phyloP scores from a whole-genome alignment of 129 eudicot species.

The Apium graveolens region DNA sequence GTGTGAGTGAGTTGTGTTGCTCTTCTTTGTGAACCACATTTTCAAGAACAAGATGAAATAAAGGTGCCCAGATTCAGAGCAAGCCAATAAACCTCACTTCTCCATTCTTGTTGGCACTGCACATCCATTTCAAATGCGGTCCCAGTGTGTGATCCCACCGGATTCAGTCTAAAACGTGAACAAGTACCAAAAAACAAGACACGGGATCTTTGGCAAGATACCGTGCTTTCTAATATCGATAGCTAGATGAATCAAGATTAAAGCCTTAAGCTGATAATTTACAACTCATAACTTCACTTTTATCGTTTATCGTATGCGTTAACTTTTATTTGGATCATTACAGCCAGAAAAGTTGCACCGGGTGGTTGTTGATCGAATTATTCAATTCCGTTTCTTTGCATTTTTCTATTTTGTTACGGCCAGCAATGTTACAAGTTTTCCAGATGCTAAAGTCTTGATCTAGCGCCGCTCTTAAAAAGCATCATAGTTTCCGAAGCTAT shows the following conservation, averaged over 20 bases:
- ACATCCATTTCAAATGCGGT: neutral
- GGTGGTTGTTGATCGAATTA: neutral
- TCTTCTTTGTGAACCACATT: neutral
- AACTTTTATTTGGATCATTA: neutral
- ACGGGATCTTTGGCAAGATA: neutral
- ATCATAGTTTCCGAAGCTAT: constrained; percentile 84
- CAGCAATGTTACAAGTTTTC: neutral
- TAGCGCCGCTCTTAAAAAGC: constrained; percentile 48
- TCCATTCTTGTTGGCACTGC: neutral
- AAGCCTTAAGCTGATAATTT: neutral
- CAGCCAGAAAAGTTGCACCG: neutral
- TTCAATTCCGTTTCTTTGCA: neutral
- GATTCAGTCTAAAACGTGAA: neutral
- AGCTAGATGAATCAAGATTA: neutral
- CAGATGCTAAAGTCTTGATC: constrained; percentile 45
- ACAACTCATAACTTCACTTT: neutral
- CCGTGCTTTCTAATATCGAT: neutral
- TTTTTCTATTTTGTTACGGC: neutral
- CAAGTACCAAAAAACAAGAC: neutral
- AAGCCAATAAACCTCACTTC: neutral
- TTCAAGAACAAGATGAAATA: neutral
- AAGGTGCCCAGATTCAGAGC: neutral
- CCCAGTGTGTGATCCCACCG: neutral
- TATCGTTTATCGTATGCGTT: neutral
- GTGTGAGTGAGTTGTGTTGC: neutral